Conservation (phyloP, 2,329 filamentous ascomycete genomes). For the Sordariomycetes sp. region DNA sequence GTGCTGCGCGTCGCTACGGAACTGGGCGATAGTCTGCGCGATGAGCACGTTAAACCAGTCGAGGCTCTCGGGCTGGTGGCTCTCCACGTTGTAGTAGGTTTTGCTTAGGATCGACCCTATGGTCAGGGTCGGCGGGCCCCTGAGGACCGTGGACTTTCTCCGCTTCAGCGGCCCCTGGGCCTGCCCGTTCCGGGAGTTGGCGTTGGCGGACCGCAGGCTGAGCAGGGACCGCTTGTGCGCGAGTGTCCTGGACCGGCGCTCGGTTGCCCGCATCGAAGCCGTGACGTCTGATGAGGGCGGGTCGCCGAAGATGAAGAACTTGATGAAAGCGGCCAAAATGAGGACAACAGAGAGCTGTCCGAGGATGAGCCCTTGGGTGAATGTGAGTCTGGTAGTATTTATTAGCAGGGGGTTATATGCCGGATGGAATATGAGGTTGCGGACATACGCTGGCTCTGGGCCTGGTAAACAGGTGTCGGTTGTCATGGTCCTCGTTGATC, state of each 20-base stretch:
- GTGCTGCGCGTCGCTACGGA: constrained; percentile 81
- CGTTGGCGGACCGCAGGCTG: constrained; percentile 33
- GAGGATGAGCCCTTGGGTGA: constrained; percentile 85
- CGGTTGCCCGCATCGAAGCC: constrained; percentile 60
- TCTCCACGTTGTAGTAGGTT: constrained; percentile 93
- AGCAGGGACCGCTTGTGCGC: constrained; percentile 65
- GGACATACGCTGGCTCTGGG: constrained; percentile 31
- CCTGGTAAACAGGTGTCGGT: constrained; percentile 25
- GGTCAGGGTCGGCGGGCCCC: constrained; percentile 62
- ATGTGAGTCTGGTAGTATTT: constrained; percentile 55
- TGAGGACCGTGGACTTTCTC: constrained; percentile 60
- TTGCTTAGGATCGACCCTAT: constrained; percentile 92
- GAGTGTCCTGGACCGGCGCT: constrained; percentile 59
- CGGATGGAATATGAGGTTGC: background rate
- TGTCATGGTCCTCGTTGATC: constrained; percentile 17
- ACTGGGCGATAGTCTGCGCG: constrained; percentile 91
- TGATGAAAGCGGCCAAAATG: constrained; percentile 88
- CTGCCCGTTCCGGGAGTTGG: constrained; percentile 12
- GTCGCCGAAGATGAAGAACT: constrained; percentile 99
- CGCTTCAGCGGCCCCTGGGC: constrained; percentile 34
- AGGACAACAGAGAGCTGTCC: constrained; percentile 89
- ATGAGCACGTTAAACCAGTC: constrained; percentile 99
- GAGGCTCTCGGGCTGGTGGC: constrained; percentile 88
- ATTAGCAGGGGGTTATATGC: background rate
- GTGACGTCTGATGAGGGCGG: constrained; percentile 72